phyloP scores from a whole-genome alignment of 495 filamentous ascomycete genomes.

The Cetradonia linearis region DNA sequence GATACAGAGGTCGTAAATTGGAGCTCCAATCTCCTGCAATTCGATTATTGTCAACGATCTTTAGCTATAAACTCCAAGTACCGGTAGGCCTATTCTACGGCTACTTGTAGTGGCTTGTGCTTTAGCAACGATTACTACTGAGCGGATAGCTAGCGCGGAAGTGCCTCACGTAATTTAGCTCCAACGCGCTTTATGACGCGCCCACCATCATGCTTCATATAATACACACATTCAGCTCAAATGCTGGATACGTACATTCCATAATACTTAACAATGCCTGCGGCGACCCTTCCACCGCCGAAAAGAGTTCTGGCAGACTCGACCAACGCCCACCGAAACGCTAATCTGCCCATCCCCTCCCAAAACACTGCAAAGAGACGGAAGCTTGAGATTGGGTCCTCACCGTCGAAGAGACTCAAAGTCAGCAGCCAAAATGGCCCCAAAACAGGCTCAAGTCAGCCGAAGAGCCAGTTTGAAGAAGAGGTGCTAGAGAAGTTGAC shows the following conservation, averaged over 20 bases:
- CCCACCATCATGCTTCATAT: neutral
- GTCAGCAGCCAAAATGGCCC: slow-evolving; percentile 49
- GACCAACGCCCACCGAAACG: slow-evolving; percentile 42
- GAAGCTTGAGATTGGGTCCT: slow-evolving; percentile 53
- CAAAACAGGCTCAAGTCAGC: slow-evolving; percentile 64
- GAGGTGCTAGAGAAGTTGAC: slow-evolving; percentile 90
- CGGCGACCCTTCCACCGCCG: slow-evolving; percentile 38
- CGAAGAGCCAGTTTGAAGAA: slow-evolving; percentile 85
- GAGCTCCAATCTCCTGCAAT: no score
- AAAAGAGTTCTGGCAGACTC: slow-evolving; percentile 54
- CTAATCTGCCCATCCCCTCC: slow-evolving; percentile 32
- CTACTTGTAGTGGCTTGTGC: no score
- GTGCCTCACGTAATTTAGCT: slow-evolving; percentile 13
- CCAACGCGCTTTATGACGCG: slow-evolving; percentile 17
- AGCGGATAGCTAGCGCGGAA: neutral
- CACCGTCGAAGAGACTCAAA: slow-evolving; percentile 46
- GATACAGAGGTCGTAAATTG: no score
- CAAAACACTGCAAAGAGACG: slow-evolving; percentile 60
- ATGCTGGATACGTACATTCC: neutral
- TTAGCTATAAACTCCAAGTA: no score
- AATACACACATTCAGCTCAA: neutral
- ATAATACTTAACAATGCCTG: slow-evolving; percentile 34
- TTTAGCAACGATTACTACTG: no score
- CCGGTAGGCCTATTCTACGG: no score
- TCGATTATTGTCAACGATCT: no score